These are phyloP conservation scores for Toxoplasma gondii DNA, from an alignment of 169 alveolate genomes.

Conservation along the genomic window DNA sequence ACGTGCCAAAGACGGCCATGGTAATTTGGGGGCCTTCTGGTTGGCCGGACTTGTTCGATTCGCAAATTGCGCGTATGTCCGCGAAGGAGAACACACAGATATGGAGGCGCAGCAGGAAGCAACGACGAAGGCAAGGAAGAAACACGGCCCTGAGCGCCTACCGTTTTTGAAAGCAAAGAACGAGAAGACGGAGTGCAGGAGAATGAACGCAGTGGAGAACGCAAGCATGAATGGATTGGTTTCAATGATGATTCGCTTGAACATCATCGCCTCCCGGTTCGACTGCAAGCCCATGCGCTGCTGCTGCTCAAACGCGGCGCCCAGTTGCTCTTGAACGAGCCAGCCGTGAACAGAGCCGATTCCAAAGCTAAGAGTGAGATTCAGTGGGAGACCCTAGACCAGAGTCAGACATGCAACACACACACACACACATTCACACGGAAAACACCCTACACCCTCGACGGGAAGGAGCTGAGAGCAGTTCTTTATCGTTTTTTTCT, in stretches of 20 bases:
- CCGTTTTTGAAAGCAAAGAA: constrained; percentile 92
- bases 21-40: no score
- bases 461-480: no score
- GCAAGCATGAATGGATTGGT: constrained; percentile 86
- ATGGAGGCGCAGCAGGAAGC: no score
- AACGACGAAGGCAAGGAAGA: no score
- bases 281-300: constrained; percentile 40
- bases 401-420: background rate
- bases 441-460: background rate
- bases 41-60: no score
- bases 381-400: constrained; percentile 39
- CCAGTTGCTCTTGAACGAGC: constrained; percentile 57
- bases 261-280: constrained; percentile 85
- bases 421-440: background rate
- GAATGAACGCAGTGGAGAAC: constrained; percentile 83
- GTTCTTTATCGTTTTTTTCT: no score
- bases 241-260: constrained; percentile 86
- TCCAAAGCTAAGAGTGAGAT: constrained; percentile 39
- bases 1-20: no score
- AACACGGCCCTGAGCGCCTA: background rate
- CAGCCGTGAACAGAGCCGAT: constrained; percentile 38
- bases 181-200: constrained; percentile 89
- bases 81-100: no score
- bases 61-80: no score
- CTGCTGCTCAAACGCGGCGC: constrained; percentile 44